Conservation (phyloP, 2,329 filamentous ascomycete species). For the Fusarium succisae region DNA sequence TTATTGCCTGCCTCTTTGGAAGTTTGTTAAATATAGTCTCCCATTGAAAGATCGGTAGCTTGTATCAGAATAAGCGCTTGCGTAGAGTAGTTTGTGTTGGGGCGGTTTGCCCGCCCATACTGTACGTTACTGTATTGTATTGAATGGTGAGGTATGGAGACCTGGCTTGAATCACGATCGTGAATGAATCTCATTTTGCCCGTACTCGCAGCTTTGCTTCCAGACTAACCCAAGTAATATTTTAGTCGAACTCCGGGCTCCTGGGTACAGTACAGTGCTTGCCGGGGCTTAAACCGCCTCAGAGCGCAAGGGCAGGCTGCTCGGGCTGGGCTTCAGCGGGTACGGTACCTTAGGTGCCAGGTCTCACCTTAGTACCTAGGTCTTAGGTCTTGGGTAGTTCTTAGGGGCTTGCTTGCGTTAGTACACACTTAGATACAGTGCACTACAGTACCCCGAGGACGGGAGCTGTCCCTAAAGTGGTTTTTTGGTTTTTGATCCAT, state of each 20-base stretch:
- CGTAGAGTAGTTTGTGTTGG: neutral
- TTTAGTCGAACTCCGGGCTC: neutral
- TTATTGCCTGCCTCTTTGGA: neutral
- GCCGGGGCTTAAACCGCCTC: neutral
- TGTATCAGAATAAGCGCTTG: neutral
- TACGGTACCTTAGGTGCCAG: constrained; percentile 7
- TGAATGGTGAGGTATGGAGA: neutral
- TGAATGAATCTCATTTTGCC: neutral
- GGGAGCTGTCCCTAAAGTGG: constrained; percentile 17
- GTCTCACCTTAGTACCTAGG: neutral
- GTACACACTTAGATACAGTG: constrained; percentile 1
- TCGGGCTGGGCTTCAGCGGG: neutral
- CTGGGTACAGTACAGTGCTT: neutral
- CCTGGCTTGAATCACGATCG: neutral
- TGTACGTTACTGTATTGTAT: neutral
- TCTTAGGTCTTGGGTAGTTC: neutral
- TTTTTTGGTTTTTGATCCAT: constrained; percentile 21
- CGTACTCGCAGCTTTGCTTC: neutral
- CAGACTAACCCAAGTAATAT: neutral
- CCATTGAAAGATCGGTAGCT: neutral
- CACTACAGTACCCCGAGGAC: constrained; percentile 2
- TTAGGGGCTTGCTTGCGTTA: neutral
- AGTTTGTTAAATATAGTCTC: neutral
- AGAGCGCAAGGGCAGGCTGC: neutral
- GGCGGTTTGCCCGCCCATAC: neutral